Conservation (phyloP, 805 yeast genomes). For the Cyberlindnera meyerae region DNA sequence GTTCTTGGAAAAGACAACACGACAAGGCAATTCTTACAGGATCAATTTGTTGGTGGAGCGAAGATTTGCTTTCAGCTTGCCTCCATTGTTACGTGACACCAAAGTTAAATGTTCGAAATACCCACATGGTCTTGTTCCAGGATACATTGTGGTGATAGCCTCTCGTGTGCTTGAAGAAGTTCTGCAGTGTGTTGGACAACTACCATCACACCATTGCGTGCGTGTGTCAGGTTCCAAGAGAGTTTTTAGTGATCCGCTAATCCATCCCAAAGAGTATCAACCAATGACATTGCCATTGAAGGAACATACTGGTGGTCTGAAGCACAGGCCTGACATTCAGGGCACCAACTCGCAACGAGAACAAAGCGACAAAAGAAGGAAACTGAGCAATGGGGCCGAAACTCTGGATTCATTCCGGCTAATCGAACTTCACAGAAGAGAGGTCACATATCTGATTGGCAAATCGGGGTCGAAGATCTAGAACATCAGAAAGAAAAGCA, state of each 20-base stretch:
- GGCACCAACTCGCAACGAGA: background rate
- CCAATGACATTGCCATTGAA: background rate
- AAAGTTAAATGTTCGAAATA: background rate
- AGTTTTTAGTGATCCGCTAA: too few species aligned
- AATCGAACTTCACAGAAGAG: constrained; percentile 26
- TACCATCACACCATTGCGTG: too few species aligned
- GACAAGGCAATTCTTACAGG: background rate
- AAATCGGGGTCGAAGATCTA: constrained; percentile 36
- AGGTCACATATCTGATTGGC: constrained; percentile 41
- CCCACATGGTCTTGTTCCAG: constrained; percentile 8
- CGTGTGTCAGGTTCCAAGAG: too few species aligned
- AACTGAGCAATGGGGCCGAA: too few species aligned
- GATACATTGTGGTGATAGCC: background rate
- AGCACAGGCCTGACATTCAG: too few species aligned
- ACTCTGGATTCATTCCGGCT: too few species aligned
- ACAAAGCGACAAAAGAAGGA: background rate
- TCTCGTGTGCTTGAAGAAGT: background rate
- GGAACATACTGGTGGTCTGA: too few species aligned
- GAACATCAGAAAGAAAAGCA: constrained; percentile 29
- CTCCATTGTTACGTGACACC: background rate
- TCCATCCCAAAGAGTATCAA: too few species aligned
- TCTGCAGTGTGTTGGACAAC: background rate
- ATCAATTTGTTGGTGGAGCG: constrained; percentile 3
- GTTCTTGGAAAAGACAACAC: constrained; percentile 1
- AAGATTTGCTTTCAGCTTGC: constrained; percentile 2